Evolutionary conservation across 2,329 filamentous ascomycete species (phyloP), one percentile per base, ranked within the genome.

Genomic region (Alternaria panax): DNA sequence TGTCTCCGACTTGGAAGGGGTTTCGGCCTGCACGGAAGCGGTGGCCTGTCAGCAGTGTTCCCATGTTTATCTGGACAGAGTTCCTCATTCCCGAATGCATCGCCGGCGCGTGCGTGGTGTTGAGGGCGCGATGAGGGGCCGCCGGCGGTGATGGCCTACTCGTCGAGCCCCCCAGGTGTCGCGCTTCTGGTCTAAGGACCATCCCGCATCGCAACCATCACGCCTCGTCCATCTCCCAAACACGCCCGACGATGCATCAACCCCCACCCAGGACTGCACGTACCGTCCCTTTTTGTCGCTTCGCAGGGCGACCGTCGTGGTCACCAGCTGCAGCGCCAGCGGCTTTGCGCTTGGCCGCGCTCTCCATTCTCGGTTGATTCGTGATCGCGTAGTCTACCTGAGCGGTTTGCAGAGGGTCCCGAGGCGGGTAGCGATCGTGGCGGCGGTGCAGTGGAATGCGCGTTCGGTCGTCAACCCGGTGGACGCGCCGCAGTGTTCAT

Each of bases 281-380:
- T 82, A 88, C 86, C 80, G 85, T 81, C 60, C 84, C 70, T 79
- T 85, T 87, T 77, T 84, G 81, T 74, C 85, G 84, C 81, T 88
- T 88, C 63, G 83, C 78, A 71, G 83, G 82, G 73, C 84, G 84
- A 68, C 81, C 80, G 64, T 84, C 84, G 67, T 76, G 73, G 54
- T 86, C 84, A 54, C 83, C 80, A 67, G 79, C 80, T 65, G 79
- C 80, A 63, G 78, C 78, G 69, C 75, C 74, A 55, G 81, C 80
- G 42, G 81, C 81, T 78, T 87, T 87, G 76, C 86, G 84, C 81
- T 88, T 89, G 65, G 80, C 74, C 63, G 76, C 77, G 68, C 77
- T 79, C 65, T 81, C 80, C 80, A 81, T 79, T 66, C 67, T 63
- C 58, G 52, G 58, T 45, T 45, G 32, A 61, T 65, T 66, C 62